A percentile compares a stretch with the other conserved stretches of the same genome.
Evolutionary conservation across 441 rosid species (phyloP).

Genomic region (Populus hybrid): DNA sequence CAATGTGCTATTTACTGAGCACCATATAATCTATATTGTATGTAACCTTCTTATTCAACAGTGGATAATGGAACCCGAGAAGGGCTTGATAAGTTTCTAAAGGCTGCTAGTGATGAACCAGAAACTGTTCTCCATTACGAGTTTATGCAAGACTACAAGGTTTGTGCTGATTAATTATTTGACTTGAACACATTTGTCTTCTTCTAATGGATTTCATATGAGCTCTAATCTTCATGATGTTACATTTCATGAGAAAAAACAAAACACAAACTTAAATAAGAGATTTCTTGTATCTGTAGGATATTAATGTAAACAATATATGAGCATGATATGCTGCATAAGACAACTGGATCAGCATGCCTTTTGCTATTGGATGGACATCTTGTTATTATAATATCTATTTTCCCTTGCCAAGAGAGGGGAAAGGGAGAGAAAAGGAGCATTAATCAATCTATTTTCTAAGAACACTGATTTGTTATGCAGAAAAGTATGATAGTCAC

Average conservation of each 20-base stretch:
- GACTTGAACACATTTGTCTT: neutral
- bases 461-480: neutral
- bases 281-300: neutral
- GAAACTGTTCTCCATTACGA: constrained; percentile 94
- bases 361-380: neutral
- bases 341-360: neutral
- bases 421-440: neutral
- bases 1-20: neutral
- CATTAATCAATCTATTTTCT: neutral
- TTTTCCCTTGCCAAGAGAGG: neutral
- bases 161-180: constrained; percentile 26
- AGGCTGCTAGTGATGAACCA: constrained; percentile 86
- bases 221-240: neutral
- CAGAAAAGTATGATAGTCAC: neutral
- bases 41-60: constrained; percentile 29
- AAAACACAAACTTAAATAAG: neutral
- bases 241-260: neutral
- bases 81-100: constrained; percentile 90
- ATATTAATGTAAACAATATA: neutral
- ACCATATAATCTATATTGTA: constrained; percentile 9
- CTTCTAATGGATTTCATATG: neutral
- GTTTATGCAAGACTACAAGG: constrained; percentile 99
- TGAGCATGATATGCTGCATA: neutral
- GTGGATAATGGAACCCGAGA: constrained; percentile 97
- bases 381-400: neutral